Base-by-base conservation (phyloP, 352 stramenopile species). In the Globisporangium nodosum region DNA sequence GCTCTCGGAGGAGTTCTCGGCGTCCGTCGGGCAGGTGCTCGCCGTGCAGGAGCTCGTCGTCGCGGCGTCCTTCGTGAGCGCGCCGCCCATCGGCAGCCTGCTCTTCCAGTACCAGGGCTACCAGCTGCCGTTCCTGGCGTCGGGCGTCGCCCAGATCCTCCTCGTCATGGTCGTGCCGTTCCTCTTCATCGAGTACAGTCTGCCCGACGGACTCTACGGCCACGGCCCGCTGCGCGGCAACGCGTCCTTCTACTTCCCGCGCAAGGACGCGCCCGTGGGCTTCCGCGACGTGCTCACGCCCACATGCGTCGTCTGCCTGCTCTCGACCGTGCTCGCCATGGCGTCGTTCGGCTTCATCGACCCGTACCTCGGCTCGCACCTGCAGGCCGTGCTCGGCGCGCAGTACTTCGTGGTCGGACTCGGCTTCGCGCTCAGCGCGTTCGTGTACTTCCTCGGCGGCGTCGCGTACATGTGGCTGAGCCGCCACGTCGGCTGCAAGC, bases 161-260 rank as follows among this genome's bases (percentile, higher is more conserved):
- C 65, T 81, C 11, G 74, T 90, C 51, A 81, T 90, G 68, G 35
- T 86, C 31, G 64, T 88, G 3, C 80, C 80, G 9, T 83, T 86
- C 51, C 56, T 88, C 49, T 90, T 90, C 60, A 83, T 90, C 58
- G 80, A 90, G 56, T 90, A 90, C 61, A 74, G 72, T 42, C 74
- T 90, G 3, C 70, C 77, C 3, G 80, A 90, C 60, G 80, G 80
- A 0, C 67, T 87, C 8, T 81, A 83, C 56, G 62, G 65, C 3
- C 48, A 62, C 18, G 42, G 42, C 6, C 52, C 57, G 13, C 40
- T 70, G 20, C 65, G 61, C 43, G 68, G 56, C 47, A 68, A 42
- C 11, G 46, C 53, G 9, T 56, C 67, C 9, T 68, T 78, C 3
- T 74, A 78, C 60, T 46, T 54, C 13, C 66, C 66, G 3, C 30